Percentiles rank a stretch among this genome's conserved stretches.
Conservation (phyloP, 2,329 filamentous ascomycete species). For the Furcasterigmium furcatum region DNA sequence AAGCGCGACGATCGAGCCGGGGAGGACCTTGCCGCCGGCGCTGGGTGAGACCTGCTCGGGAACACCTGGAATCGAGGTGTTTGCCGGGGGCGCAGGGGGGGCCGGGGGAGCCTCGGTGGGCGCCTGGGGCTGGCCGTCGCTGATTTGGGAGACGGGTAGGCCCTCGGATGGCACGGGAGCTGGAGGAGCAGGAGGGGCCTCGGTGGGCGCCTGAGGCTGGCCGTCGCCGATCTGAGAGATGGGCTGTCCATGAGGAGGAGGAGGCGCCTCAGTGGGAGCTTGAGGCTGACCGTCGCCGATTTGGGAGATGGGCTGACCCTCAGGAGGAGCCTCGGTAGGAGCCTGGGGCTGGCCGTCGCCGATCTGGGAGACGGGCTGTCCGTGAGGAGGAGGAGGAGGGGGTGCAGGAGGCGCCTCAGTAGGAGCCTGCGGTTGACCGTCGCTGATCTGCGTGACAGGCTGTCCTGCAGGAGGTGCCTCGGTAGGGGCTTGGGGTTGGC, state of each 20-base stretch:
- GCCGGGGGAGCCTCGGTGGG: constrained; percentile 12
- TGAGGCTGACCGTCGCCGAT: constrained; percentile 2
- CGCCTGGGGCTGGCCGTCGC: constrained; percentile 25
- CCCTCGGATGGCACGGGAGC: constrained; percentile 6
- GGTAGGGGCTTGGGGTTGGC: constrained; percentile 23
- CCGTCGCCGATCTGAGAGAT: constrained; percentile 18
- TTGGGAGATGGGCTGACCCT: constrained; percentile 2
- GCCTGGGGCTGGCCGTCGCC: constrained; percentile 25
- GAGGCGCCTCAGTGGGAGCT: constrained; percentile 28
- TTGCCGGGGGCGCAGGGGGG: constrained; percentile 13
- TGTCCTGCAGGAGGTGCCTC: constrained; percentile 3
- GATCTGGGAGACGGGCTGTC: constrained; percentile 12
- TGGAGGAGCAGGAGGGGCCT: constrained; percentile 10
- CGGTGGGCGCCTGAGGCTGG: constrained; percentile 21
- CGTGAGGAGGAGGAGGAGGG: constrained; percentile 31
- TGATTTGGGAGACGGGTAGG: constrained; percentile 18
- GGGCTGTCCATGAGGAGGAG: constrained; percentile 22
- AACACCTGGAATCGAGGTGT: constrained; percentile 15
- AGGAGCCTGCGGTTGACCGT: constrained; percentile 26
- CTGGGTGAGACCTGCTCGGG: constrained; percentile 16
- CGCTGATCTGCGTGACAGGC: constrained; percentile 20
- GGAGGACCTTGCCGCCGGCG: constrained; percentile 23
- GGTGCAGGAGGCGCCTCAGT: constrained; percentile 6
- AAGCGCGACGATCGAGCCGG: constrained; percentile 28
- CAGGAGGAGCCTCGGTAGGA: constrained; percentile 15